Conservation (phyloP, 2,329 filamentous ascomycete species). For the Diaporthe capsici region DNA sequence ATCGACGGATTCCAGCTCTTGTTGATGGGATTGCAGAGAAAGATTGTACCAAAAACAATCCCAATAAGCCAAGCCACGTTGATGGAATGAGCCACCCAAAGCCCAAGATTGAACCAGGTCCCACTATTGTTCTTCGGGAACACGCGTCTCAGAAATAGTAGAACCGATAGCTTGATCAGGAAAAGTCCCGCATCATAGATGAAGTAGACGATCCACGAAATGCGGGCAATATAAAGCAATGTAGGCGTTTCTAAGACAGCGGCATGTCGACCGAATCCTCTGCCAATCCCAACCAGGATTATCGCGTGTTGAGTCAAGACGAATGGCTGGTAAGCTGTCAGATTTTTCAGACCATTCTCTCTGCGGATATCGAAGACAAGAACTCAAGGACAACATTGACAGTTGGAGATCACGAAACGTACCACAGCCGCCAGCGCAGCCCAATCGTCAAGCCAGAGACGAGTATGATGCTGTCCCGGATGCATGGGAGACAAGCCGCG, state of each 20-base stretch:
- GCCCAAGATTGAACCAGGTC: too few relatives aligned
- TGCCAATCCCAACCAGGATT: background rate
- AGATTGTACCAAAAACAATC: too few relatives aligned
- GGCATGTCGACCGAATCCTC: background rate
- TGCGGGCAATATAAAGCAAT: background rate
- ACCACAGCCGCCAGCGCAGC: background rate
- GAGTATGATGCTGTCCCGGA: background rate
- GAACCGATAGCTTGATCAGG: too few relatives aligned
- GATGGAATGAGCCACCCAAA: too few relatives aligned
- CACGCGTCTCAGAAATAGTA: too few relatives aligned
- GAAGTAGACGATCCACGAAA: background rate
- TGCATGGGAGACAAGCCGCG: background rate
- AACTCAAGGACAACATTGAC: background rate
- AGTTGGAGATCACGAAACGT: background rate
- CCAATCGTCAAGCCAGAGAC: background rate
- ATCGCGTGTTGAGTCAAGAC: background rate
- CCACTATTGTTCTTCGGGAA: too few relatives aligned
- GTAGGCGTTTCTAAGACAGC: background rate
- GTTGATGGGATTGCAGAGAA: too few relatives aligned
- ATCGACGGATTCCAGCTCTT: too few relatives aligned
- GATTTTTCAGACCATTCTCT: background rate
- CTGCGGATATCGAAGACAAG: background rate
- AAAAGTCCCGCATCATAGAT: too few relatives aligned
- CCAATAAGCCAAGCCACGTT: too few relatives aligned
- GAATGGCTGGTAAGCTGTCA: background rate